Conservation (phyloP, 306 rosid genomes). For the Cicer bijugum region DNA sequence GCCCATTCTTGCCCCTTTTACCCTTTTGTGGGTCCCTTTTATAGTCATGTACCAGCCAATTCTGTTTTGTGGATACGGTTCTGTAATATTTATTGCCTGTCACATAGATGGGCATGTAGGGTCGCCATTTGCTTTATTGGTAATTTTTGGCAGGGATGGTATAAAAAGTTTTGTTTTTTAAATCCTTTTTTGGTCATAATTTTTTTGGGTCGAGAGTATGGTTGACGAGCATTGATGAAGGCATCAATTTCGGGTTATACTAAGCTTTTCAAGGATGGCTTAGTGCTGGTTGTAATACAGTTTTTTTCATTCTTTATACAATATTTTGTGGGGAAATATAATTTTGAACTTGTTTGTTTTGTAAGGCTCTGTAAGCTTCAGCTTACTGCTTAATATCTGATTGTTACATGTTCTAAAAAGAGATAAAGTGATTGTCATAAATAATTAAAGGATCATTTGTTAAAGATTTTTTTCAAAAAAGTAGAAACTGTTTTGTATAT, state of each 20-base stretch:
- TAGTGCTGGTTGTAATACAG: constrained; percentile 55
- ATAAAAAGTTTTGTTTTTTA: constrained; percentile 33
- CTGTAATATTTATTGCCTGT: constrained; percentile 51
- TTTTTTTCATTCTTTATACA: constrained; percentile 50
- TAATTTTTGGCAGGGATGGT: constrained; percentile 49
- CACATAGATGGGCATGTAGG: constrained; percentile 54
- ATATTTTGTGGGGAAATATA: constrained; percentile 44
- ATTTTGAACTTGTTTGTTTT: neutral
- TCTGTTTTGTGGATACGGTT: constrained; percentile 43
- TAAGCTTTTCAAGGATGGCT: constrained; percentile 49
- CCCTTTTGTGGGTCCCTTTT: constrained; percentile 16
- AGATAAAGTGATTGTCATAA: no score
- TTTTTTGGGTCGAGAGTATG: constrained; percentile 46
- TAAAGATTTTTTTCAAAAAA: no score
- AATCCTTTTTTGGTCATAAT: constrained; percentile 20
- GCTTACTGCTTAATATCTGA: no score
- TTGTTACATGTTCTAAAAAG: no score
- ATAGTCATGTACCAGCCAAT: constrained; percentile 25
- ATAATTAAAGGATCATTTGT: no score
- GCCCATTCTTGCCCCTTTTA: constrained; percentile 30
- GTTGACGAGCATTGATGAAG: constrained; percentile 43
- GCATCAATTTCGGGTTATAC: constrained; percentile 53
- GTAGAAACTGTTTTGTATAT: no score
- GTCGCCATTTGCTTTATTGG: constrained; percentile 53
- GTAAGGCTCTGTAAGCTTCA: neutral